Conservation (phyloP, 2,329 filamentous ascomycete genomes). For the Helotiales sp. region DNA sequence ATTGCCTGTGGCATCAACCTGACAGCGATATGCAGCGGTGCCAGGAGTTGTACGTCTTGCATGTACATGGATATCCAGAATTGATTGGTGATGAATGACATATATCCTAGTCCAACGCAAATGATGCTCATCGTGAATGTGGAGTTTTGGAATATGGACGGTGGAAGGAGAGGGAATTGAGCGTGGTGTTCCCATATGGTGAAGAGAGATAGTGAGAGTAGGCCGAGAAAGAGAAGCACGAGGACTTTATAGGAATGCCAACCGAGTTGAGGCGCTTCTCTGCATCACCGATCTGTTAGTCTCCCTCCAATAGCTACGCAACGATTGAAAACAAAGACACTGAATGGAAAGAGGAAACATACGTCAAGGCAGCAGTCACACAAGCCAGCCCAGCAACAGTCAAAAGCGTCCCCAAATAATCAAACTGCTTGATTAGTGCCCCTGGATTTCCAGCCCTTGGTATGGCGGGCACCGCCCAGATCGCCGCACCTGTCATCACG, state of each 20-base stretch:
- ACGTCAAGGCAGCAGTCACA: conserved; percentile 37
- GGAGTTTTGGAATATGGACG: conserved; percentile 61
- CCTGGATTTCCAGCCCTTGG: conserved; percentile 44
- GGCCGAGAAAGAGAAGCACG: conserved; percentile 63
- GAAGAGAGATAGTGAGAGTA: conserved; percentile 60
- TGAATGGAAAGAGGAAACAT: conserved; percentile 15
- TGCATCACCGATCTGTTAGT: not conserved
- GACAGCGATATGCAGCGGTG: conserved; percentile 53
- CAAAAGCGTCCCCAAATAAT: conserved; percentile 36
- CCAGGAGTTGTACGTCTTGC: conserved; percentile 59
- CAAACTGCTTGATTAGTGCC: conserved; percentile 28
- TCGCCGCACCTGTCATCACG: conserved; percentile 59
- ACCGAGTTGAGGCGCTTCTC: conserved; percentile 53
- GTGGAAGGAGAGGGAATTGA: conserved; percentile 56
- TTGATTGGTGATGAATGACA: conserved; percentile 62
- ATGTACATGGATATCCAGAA: conserved; percentile 72
- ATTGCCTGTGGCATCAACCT: conserved; percentile 70
- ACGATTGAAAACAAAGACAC: not conserved
- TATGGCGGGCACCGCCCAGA: conserved; percentile 66
- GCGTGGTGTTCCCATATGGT: conserved; percentile 65
- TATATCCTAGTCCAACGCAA: conserved; percentile 60
- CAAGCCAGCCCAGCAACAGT: conserved; percentile 32
- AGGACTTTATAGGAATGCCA: conserved; percentile 69
- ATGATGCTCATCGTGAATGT: conserved; percentile 64
- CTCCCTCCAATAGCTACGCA: too few species aligned